Evolutionary conservation across 78 protist species (phyloP).

Genomic region (Guillardia theta): DNA sequence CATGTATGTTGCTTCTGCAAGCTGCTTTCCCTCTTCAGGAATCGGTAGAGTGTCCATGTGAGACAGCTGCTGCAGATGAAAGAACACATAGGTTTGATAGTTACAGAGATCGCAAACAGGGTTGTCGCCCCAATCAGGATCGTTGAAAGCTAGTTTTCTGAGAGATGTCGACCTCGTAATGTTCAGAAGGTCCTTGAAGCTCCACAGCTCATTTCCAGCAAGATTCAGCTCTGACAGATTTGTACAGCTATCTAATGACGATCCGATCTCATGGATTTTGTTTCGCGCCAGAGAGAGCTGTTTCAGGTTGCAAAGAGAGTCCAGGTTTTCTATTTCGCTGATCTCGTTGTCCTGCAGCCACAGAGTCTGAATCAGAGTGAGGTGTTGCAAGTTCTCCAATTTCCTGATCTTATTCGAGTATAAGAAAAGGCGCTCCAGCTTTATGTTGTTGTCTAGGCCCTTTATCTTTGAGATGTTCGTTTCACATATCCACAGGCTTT

Average conservation of each 20-base stretch:
- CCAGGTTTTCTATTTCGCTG: not conserved
- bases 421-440: constrained; percentile 44
- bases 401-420: constrained; percentile 37
- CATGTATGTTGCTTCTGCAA: constrained; percentile 70
- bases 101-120: constrained; percentile 71
- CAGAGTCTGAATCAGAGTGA: constrained; percentile 21
- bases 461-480: constrained; percentile 46
- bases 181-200: constrained; percentile 62
- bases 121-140: constrained; percentile 65
- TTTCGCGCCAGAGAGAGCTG: constrained; percentile 44
- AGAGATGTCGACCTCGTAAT: constrained; percentile 43
- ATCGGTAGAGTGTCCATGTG: constrained; percentile 12
- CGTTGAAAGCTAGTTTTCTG: constrained; percentile 16
- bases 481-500: constrained; percentile 57
- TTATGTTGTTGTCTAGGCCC: constrained; percentile 42
- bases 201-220: constrained; percentile 49
- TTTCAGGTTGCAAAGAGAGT: not conserved
- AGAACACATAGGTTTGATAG: constrained; percentile 61
- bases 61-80: constrained; percentile 43
- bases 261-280: not conserved
- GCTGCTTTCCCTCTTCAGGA: constrained; percentile 50
- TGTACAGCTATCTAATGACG: too few species aligned
- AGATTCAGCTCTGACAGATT: constrained; percentile 54
- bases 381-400: constrained; percentile 34
- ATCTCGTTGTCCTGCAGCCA: constrained; percentile 61